Percentiles rank a stretch among this genome's conserved stretches.
These are phyloP conservation scores for Antrodiella citrinella DNA, from an alignment of 768 basidiomycete genomes.

Conservation along the genomic window DNA sequence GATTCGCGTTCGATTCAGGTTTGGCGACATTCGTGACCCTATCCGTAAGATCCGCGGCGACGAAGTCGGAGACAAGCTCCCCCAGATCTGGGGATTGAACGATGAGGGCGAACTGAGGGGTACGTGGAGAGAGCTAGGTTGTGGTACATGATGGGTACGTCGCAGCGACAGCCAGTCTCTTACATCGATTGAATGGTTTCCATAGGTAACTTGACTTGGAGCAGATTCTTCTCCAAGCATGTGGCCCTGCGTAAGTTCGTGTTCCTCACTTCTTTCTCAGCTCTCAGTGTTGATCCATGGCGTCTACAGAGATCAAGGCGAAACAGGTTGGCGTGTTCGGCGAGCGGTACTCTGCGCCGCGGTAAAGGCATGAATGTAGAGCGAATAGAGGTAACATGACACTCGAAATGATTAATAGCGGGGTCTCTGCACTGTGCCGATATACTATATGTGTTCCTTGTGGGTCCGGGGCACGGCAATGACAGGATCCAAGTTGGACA, in stretches of 20 bases:
- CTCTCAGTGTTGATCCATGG: background rate
- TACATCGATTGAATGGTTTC: background rate
- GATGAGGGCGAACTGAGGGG: conserved; percentile 55
- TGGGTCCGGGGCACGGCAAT: too few species aligned
- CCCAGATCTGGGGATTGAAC: conserved; percentile 58
- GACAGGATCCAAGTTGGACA: too few species aligned
- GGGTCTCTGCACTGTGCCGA: too few species aligned
- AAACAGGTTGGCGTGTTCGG: conserved; percentile 42
- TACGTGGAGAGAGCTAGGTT: conserved; percentile 41
- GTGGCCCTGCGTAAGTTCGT: conserved; percentile 50
- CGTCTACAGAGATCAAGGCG: conserved; percentile 58
- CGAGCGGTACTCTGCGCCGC: conserved; percentile 19
- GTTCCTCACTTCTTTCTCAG: background rate
- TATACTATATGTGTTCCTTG: too few species aligned
- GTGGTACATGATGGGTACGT: conserved; percentile 42
- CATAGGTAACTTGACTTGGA: conserved; percentile 45
- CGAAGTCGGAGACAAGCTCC: conserved; percentile 35
- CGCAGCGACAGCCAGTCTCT: conserved; percentile 10
- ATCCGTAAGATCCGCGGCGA: conserved; percentile 33
- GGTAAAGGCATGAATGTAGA: background rate
- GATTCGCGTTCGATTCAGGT: background rate
- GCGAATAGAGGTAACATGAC: too few species aligned
- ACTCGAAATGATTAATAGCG: too few species aligned
- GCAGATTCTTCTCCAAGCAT: conserved; percentile 62
- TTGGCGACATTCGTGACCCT: conserved; percentile 6